phyloP scores from a whole-genome alignment of 1,284 basidiomycete genomes.

The Apiotrichum gracile region DNA sequence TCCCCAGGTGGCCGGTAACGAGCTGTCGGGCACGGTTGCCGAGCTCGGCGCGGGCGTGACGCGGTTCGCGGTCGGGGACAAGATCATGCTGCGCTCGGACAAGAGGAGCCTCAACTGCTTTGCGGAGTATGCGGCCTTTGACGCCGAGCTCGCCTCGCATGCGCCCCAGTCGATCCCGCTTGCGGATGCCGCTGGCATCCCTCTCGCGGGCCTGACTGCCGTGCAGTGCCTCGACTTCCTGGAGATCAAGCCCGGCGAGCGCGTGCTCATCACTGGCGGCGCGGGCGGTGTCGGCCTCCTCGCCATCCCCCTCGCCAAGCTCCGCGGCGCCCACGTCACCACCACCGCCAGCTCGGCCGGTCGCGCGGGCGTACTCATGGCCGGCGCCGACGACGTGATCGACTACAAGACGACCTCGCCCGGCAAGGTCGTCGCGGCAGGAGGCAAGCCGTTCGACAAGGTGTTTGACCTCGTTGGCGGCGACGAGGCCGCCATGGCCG shows the following conservation, averaged over 20 bases:
- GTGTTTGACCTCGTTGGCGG: constrained; percentile 18
- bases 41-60: constrained; percentile 29
- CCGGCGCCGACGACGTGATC: constrained; percentile 49
- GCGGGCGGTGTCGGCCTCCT: constrained; percentile 50
- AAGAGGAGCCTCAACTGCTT: constrained; percentile 38
- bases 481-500: background rate
- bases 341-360: constrained; percentile 49
- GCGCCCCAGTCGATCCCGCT: constrained; percentile 13
- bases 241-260: constrained; percentile 14
- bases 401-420: constrained; percentile 28
- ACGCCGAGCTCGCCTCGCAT: constrained; percentile 5
- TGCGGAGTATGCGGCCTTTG: constrained; percentile 44
- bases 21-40: constrained; percentile 50
- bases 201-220: constrained; percentile 19
- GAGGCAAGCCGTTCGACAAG: constrained; percentile 9
- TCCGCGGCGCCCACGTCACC: constrained; percentile 48
- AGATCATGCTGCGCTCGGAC: constrained; percentile 50
- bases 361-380: constrained; percentile 44
- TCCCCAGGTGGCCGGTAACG: constrained; percentile 11
- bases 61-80: constrained; percentile 45
- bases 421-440: background rate
- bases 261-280: constrained; percentile 49
- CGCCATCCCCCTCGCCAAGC: constrained; percentile 50
- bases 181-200: constrained; percentile 16
- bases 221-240: constrained; percentile 17